Evolutionary conservation across 1,284 basidiomycete genomes (phyloP).

Genomic region (Lignosus rhinocerotis): DNA sequence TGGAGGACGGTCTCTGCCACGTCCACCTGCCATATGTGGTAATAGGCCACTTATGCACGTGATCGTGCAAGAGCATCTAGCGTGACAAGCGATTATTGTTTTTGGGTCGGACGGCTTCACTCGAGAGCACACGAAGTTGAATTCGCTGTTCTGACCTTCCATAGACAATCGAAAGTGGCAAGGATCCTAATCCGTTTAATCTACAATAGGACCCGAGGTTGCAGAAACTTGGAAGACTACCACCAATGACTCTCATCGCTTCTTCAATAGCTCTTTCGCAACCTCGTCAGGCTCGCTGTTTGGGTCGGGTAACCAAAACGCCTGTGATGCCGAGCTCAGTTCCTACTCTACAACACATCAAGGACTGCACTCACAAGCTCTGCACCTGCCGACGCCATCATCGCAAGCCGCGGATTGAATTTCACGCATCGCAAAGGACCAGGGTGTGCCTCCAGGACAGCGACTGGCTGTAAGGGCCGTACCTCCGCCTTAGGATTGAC

Average conservation of each 20-base stretch:
- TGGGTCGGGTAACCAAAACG: conserved; percentile 81
- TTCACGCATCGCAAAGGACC: conserved; percentile 82
- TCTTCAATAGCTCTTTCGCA: conserved; percentile 50
- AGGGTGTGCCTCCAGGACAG: conserved; percentile 72
- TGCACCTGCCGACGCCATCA: conserved; percentile 85
- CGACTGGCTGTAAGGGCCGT: conserved; percentile 54
- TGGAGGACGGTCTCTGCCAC: conserved; percentile 18
- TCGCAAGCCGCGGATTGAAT: conserved; percentile 87
- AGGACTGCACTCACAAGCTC: conserved; percentile 83
- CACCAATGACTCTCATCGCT: conserved; percentile 20
- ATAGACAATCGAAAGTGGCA: too few relatives aligned
- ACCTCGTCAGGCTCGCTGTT: conserved; percentile 49
- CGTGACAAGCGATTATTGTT: neutral
- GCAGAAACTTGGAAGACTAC: neutral
- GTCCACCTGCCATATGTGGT: conserved; percentile 20
- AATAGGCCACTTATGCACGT: conserved; percentile 9
- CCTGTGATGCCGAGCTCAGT: conserved; percentile 41
- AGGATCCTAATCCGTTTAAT: too few relatives aligned
- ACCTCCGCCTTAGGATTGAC: conserved; percentile 56
- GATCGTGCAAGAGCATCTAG: conserved; percentile 16
- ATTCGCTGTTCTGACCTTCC: too few relatives aligned
- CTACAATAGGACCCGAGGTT: too few relatives aligned
- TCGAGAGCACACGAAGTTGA: too few relatives aligned
- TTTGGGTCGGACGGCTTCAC: too few relatives aligned
- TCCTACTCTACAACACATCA: conserved; percentile 44